These are phyloP conservation scores for Penicillium coffeae DNA, from an alignment of 495 filamentous ascomycete species.

Conservation along the genomic window DNA sequence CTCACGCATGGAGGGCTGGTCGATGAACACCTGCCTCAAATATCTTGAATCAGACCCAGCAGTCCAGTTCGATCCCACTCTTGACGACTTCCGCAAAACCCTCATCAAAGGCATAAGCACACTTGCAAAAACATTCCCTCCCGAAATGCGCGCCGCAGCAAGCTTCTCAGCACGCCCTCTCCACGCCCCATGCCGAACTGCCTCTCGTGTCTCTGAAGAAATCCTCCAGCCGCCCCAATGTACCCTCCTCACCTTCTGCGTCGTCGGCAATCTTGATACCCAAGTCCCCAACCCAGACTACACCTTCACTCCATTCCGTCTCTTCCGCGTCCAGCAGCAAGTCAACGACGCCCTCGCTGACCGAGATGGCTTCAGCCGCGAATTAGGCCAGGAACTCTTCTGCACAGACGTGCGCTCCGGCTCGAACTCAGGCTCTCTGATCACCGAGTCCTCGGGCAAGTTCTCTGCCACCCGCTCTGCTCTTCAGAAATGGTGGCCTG, in stretches of 20 bases:
- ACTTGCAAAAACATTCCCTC: conserved; percentile 42
- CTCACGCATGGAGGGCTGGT: conserved; percentile 53
- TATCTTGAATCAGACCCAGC: conserved; percentile 37
- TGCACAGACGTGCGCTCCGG: conserved; percentile 27
- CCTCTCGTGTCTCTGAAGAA: conserved; percentile 20
- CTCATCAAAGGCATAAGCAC: conserved; percentile 37
- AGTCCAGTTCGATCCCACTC: conserved; percentile 25
- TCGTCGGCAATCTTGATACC: conserved; percentile 50
- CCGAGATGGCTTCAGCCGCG: conserved; percentile 47
- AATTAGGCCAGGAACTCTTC: conserved; percentile 31
- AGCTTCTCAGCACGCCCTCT: conserved; percentile 48
- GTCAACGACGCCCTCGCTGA: conserved; percentile 47
- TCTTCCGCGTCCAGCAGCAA: conserved; percentile 57
- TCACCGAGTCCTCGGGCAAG: conserved; percentile 17
- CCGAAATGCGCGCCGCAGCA: conserved; percentile 44
- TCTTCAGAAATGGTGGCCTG: conserved; percentile 31
- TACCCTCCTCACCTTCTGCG: conserved; percentile 51
- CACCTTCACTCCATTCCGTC: conserved; percentile 48
- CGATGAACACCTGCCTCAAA: conserved; percentile 48
- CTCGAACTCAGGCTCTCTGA: conserved; percentile 13
- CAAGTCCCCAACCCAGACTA: conserved; percentile 35
- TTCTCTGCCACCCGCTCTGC: conserved; percentile 23
- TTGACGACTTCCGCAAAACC: conserved; percentile 38
- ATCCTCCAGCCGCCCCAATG: conserved; percentile 11
- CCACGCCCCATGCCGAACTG: conserved; percentile 36